Evolutionary conservation across 257 asterid species (phyloP).

Genomic region (Knoxia roxburghii): DNA sequence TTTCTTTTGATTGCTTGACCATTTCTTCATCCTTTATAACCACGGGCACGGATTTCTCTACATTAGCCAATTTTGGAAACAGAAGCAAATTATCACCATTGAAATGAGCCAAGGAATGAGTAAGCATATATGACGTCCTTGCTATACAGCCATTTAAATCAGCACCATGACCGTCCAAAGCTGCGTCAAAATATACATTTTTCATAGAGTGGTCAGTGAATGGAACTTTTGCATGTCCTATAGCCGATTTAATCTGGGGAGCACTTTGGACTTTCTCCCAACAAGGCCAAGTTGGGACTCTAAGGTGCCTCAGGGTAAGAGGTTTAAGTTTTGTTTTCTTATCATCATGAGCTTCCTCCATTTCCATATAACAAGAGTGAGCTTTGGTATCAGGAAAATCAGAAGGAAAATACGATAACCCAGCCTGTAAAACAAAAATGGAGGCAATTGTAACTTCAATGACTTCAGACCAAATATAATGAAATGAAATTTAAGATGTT

Average conservation of each 20-base stretch:
- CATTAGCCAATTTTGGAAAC: slow-evolving; percentile 42
- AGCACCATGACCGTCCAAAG: slow-evolving; percentile 19
- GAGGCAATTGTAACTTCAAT: not conserved
- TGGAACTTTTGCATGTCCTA: slow-evolving; percentile 15
- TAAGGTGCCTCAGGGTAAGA: slow-evolving; percentile 39
- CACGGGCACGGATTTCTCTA: slow-evolving; percentile 35
- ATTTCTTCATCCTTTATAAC: slow-evolving; percentile 41
- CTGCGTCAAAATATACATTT: slow-evolving; percentile 11
- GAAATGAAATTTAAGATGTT: slow-evolving; percentile 15
- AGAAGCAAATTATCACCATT: slow-evolving; percentile 36
- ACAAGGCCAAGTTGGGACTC: slow-evolving; percentile 60
- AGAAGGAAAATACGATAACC: slow-evolving; percentile 65
- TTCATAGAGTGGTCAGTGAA: slow-evolving; percentile 15
- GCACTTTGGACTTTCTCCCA: slow-evolving; percentile 53
- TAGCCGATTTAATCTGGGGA: slow-evolving; percentile 16
- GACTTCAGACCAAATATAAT: not conserved
- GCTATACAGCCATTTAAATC: slow-evolving; percentile 49
- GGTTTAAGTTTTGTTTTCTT: slow-evolving; percentile 41
- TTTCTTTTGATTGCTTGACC: slow-evolving; percentile 26
- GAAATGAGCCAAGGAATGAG: slow-evolving; percentile 27
- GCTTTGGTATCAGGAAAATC: slow-evolving; percentile 84
- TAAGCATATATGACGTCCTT: slow-evolving; percentile 58
- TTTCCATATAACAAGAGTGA: slow-evolving; percentile 43
- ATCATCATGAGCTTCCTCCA: slow-evolving; percentile 38
- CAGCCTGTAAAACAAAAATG: slow-evolving; percentile 46